Percentiles rank a stretch among this genome's conserved stretches.
These are phyloP conservation scores for Parasitella parasitica DNA, from an alignment of 371 early-diverging fungal genomes.

Conservation along the genomic window DNA sequence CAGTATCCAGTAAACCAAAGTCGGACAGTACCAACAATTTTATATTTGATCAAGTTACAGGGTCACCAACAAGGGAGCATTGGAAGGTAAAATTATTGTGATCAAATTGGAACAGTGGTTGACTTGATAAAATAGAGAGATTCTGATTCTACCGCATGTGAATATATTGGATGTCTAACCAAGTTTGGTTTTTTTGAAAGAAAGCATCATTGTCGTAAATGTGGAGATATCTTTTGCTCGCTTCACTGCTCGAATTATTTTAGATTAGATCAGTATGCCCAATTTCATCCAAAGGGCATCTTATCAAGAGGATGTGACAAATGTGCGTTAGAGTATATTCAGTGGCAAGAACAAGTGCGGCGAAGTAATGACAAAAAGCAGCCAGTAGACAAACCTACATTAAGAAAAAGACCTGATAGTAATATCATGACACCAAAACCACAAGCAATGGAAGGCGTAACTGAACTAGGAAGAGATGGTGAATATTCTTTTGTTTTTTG, in stretches of 20 bases:
- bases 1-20: neutral
- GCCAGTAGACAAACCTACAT: conserved; percentile 6
- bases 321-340: conserved; percentile 37
- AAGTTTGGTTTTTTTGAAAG: conserved; percentile 51
- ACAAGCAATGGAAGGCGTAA: conserved; percentile 51
- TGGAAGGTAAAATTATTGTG: conserved; percentile 41
- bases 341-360: conserved; percentile 32
- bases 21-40: neutral
- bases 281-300: conserved; percentile 39
- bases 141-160: conserved; percentile 34
- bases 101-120: neutral
- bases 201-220: conserved; percentile 53
- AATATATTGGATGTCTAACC: conserved; percentile 25
- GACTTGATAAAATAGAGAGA: neutral
- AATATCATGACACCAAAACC: conserved; percentile 50
- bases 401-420: conserved; percentile 29
- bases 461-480: conserved; percentile 53
- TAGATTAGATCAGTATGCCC: conserved; percentile 41
- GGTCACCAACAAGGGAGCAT: conserved; percentile 43
- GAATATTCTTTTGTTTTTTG: neutral
- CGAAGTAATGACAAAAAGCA: neutral
- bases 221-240: conserved; percentile 53
- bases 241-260: conserved; percentile 50
- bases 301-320: conserved; percentile 45
- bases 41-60: conserved; percentile 33